A percentile compares a stretch with the other conserved stretches of the same genome.
phyloP scores from a whole-genome alignment of 2,329 filamentous ascomycete genomes.

The Fusarium zealandicum region DNA sequence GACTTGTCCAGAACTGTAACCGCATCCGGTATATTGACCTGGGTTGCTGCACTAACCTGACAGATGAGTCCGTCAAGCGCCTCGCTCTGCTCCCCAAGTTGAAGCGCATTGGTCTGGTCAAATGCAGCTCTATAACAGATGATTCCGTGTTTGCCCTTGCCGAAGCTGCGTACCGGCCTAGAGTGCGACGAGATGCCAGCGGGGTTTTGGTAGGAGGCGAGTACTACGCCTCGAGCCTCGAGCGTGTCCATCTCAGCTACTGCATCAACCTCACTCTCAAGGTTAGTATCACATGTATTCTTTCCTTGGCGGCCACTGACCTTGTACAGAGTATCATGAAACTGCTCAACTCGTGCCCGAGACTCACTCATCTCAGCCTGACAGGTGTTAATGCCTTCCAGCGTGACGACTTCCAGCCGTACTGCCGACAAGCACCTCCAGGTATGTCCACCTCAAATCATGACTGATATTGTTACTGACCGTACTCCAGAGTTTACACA shows the following conservation, averaged over 20 bases:
- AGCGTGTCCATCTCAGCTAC: conserved; percentile 95
- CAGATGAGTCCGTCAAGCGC: conserved; percentile 84
- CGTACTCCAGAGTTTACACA: conserved; percentile 80
- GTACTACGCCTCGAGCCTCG: conserved; percentile 71
- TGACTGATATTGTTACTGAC: conserved; percentile 36
- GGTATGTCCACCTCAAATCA: conserved; percentile 55
- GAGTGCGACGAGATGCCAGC: conserved; percentile 57
- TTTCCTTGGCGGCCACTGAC: conserved; percentile 22
- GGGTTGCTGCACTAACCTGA: conserved; percentile 90
- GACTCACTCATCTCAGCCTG: conserved; percentile 90
- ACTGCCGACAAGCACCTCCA: conserved; percentile 83
- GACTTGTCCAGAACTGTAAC: conserved; percentile 84
- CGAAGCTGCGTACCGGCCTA: conserved; percentile 65
- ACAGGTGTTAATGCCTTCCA: conserved; percentile 94
- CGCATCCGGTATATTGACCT: conserved; percentile 97
- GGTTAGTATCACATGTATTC: conserved; percentile 58
- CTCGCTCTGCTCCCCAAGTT: conserved; percentile 89
- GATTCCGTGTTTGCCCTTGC: conserved; percentile 86
- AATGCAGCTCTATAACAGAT: conserved; percentile 90
- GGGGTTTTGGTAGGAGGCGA: conserved; percentile 59
- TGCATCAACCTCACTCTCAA: conserved; percentile 84
- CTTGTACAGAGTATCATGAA: conserved; percentile 79
- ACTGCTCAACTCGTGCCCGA: conserved; percentile 88
- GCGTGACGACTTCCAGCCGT: conserved; percentile 80
- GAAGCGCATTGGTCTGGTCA: conserved; percentile 92